Evolutionary conservation across 2,329 filamentous ascomycete species (phyloP), one percentile per base, ranked within the genome.

Genomic region (Cryphonectria nitschkei): DNA sequence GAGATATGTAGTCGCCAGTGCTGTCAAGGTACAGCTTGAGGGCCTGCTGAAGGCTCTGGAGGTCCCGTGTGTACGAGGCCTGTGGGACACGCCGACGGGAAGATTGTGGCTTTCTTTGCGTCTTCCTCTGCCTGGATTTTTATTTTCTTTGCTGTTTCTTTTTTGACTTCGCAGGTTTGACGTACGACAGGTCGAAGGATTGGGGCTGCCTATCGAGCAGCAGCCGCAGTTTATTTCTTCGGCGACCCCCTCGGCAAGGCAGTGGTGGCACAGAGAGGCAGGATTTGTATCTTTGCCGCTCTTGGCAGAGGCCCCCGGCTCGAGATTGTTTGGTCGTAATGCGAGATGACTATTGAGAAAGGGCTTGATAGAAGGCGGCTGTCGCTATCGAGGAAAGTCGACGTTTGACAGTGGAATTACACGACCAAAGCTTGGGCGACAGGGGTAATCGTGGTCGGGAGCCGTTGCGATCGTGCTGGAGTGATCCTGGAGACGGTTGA

Each of bases 361-460:
- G 60, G 34, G 62, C 9, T 39, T 22, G 58, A 29, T 8, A 61
- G 19, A 26, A 26, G 54, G 29, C 8, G 29, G 26, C 16, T 58
- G 41, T 52, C n/a, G 66, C 26, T 32, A 29, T 67, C 52, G 65
- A 41, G 39, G 29, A 13, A 29, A 52, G 8, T 58, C 54, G 65
- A 67, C n/a, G 54, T 60, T 39, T 19, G 69, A 41, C 43, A 52
- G 43, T 61, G 63, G 16, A 46, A 50, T 22, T 56, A 62, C 64
- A 65, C 65, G 69, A 67, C 70, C 63, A 58, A 56, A 11, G 1
- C 22, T n/a, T 22, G 19, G 60, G 34, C 19, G 58, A 65, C 72
- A 73, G 72, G 72, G 72, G 71, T 73, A 39, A 73, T 67, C 70
- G 72, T 70, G 72, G 72, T 72, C 65, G 50, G 52, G n/a, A 43